These are phyloP conservation scores for Tetrahymena borealis DNA, from an alignment of 73 alveolate genomes.

Conservation along the genomic window DNA sequence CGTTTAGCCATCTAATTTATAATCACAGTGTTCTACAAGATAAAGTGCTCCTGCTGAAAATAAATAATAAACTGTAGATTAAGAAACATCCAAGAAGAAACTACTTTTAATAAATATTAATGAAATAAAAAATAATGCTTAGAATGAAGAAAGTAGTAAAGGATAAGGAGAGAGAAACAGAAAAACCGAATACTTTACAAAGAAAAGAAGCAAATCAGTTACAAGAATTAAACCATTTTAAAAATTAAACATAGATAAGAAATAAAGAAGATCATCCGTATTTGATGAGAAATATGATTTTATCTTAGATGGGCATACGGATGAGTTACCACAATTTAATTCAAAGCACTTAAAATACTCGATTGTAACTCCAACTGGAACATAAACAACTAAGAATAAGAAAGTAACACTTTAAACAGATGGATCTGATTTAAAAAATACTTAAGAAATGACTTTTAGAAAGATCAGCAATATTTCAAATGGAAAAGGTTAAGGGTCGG, in stretches of 20 bases:
- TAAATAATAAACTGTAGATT: too few relatives aligned
- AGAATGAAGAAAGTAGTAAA: neutral
- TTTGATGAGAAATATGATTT: neutral
- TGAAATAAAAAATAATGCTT: too few relatives aligned
- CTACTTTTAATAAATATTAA: too few relatives aligned
- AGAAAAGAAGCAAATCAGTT: neutral
- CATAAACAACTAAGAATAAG: neutral
- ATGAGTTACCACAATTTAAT: too few relatives aligned
- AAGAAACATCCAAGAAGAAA: too few relatives aligned
- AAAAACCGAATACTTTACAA: neutral
- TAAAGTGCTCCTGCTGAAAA: too few relatives aligned
- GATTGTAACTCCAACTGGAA: neutral
- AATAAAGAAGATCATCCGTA: neutral
- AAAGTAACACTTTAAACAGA: neutral
- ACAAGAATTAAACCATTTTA: neutral
- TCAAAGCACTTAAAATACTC: neutral
- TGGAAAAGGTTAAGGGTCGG: neutral
- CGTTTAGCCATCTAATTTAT: too few relatives aligned
- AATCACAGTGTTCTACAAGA: too few relatives aligned
- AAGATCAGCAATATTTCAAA: neutral
- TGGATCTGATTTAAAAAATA: neutral
- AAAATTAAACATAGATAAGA: neutral
- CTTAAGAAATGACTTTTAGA: neutral
- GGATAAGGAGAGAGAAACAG: neutral
- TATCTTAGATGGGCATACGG: too few relatives aligned